Evolutionary conservation across 116 monocot genomes (phyloP).

Genomic region (Zostera marina): DNA sequence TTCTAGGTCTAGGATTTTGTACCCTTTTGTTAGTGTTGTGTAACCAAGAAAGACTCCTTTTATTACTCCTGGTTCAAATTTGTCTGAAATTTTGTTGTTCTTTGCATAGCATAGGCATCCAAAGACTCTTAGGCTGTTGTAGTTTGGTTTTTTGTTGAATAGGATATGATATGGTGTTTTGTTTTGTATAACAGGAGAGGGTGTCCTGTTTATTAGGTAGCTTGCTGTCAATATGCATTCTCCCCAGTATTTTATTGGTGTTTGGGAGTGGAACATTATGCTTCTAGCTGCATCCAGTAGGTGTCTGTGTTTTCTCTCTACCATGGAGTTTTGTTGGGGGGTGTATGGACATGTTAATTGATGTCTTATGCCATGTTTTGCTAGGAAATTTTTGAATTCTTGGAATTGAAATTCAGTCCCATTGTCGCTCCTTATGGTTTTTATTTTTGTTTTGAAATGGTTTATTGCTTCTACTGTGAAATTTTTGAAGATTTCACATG

Average conservation of each 20-base stretch:
- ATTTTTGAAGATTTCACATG: too few species aligned
- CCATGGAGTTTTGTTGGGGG: conserved; percentile 2
- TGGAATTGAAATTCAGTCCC: background rate
- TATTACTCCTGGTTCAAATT: background rate
- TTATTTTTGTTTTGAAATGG: background rate
- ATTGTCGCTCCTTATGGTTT: background rate
- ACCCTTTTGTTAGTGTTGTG: background rate
- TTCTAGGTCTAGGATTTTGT: background rate
- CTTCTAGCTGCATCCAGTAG: background rate
- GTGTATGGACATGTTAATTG: background rate
- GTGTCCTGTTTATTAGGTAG: background rate
- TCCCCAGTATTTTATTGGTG: background rate
- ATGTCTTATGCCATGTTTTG: background rate
- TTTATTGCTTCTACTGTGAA: too few species aligned
- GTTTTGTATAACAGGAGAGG: background rate
- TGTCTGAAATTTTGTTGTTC: background rate
- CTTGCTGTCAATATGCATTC: background rate
- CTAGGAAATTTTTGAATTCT: too few species aligned
- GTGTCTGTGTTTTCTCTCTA: conserved; percentile 2
- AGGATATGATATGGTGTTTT: background rate
- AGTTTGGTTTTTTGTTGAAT: background rate
- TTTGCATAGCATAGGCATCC: background rate
- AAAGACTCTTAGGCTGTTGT: background rate
- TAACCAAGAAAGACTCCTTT: conserved; percentile 5
- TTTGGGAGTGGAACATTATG: background rate